Base-by-base conservation (phyloP, 768 basidiomycete species). In the Phaeotremella fagi region DNA sequence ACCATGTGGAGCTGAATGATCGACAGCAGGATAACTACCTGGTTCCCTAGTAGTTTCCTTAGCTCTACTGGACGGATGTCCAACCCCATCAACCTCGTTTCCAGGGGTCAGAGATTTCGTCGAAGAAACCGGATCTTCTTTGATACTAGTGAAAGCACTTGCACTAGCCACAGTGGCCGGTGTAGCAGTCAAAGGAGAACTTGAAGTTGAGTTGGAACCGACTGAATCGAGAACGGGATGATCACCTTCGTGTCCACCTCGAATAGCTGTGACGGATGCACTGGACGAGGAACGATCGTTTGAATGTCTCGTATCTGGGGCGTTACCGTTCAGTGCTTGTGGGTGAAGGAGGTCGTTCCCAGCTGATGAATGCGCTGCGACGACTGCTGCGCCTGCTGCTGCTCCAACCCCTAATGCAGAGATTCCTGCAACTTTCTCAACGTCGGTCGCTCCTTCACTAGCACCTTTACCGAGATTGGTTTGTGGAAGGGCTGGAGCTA, bases 211-310 rank as follows among this genome's bases (percentile, higher is more conserved):
- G 22, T 41, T 7, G 7, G 12, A 11, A 12, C 38, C 38, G 22
- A 41, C 22, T 7, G 12, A 11, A 22, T 41, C 38, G 7, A 41
- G 22, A 18, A 12, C 18, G 12, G 38, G 51, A 50, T 22, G 51
- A 42, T 45, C 38, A 26, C 68, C 68, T 26, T 63, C 59, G 37
- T 63, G 45, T 4, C 69, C 69, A 29, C 51, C 52, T 29, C 69
- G 45, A 31, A 71, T 71, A n/a, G 69, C 69, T 20, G 66, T 71
- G 33, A 68, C 62, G 38, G 55, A 59, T 0, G 68, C 63, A 1
- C 53, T 23, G 15, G 57, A 58, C 24, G 51, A 55, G 14, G 68
- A 60, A 4, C 68, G 48, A 28, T 66, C 65, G 24, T 57, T 54
- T n/a, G 46, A 54, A 33, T 52, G 60, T 24, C 57, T 41, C 22